Evolutionary conservation across 768 basidiomycete species (phyloP), one percentile per base, ranked within the genome.

Genomic region (Termitomyces sp.): DNA sequence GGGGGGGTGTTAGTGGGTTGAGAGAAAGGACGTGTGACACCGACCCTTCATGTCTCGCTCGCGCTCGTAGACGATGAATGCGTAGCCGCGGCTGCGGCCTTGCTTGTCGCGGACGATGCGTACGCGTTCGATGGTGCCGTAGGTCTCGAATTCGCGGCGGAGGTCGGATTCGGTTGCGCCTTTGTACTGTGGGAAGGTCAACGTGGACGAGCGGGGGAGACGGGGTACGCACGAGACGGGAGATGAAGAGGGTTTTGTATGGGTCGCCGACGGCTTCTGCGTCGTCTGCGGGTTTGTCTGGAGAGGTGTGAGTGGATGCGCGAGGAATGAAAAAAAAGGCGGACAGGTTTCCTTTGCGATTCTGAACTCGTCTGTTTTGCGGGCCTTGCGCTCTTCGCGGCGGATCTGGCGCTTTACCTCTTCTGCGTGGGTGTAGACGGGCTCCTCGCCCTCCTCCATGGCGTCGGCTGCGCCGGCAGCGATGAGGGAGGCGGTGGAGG

Each of bases 21-120:
- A 6, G 16, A 1, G 28, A 30, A 4, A 4, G 11, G 22, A 51
- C 0, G n/a, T 5, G 16, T 3, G 0, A 44, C 43, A 58, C 22
- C 10, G 2, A 95, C 95, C 95, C 84, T 98, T 98, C 97, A 99
- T 99, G 70, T 99, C 97, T 58, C 95, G 85, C 74, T 98, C 97
- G 32, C 97, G 85, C 70, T 99, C 97, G 63, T 93, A 99, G 18
- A 99, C 94, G 61, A 99, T 81, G 73, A 99, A 99, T 22, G 96
- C 96, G 70, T 98, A 98, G 14, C 94, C 94, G 61, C 90, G 79
- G 67, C 90, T 84, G 57, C 92, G 90, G 51, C 81, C 84, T 67
- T 94, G 94, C 71, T 90, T 86, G 79, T 97, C 92, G 35, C 88
- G 85, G 11, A 98, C 95, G 54, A 99, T 91, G 60, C 94, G 83